phyloP scores from a whole-genome alignment of 1,284 basidiomycete genomes.

The Ganoderma boninense region DNA sequence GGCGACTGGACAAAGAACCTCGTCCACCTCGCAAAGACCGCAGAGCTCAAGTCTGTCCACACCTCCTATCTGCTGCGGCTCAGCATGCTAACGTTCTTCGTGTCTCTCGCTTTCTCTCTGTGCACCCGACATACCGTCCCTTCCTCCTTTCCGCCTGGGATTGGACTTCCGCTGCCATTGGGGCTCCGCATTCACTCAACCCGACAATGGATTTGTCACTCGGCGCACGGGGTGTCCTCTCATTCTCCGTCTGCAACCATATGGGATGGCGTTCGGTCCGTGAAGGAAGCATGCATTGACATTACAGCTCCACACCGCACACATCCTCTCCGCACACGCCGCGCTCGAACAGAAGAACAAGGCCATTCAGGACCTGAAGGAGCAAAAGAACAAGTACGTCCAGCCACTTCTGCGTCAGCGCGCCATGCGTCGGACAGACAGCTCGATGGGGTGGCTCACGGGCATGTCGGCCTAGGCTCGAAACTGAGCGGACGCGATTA shows the following conservation, averaged over 20 bases:
- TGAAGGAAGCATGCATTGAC: constrained; percentile 81
- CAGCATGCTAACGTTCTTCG: constrained; percentile 6
- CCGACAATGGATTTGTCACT: background rate
- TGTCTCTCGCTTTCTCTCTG: background rate
- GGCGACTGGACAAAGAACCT: constrained; percentile 87
- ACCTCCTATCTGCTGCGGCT: constrained; percentile 12
- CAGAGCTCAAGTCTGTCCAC: constrained; percentile 76
- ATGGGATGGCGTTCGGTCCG: constrained; percentile 17
- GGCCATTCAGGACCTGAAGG: constrained; percentile 78
- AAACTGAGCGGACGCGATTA: constrained; percentile 73
- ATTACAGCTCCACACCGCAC: constrained; percentile 84
- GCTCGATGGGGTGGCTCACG: constrained; percentile 9
- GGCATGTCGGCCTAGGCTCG: constrained; percentile 56
- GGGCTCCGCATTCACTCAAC: background rate
- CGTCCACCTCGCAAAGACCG: constrained; percentile 82
- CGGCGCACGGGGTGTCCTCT: background rate
- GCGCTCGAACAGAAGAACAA: constrained; percentile 78
- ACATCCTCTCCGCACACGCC: constrained; percentile 82
- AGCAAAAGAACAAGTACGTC: constrained; percentile 81
- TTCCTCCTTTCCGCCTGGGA: background rate
- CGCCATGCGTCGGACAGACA: constrained; percentile 5
- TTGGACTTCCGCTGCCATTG: background rate
- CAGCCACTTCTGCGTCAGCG: constrained; percentile 3
- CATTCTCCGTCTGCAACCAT: background rate
- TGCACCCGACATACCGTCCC: background rate